These are phyloP conservation scores for Penicillium ucsense DNA, from an alignment of 495 filamentous ascomycete genomes.

Conservation along the genomic window DNA sequence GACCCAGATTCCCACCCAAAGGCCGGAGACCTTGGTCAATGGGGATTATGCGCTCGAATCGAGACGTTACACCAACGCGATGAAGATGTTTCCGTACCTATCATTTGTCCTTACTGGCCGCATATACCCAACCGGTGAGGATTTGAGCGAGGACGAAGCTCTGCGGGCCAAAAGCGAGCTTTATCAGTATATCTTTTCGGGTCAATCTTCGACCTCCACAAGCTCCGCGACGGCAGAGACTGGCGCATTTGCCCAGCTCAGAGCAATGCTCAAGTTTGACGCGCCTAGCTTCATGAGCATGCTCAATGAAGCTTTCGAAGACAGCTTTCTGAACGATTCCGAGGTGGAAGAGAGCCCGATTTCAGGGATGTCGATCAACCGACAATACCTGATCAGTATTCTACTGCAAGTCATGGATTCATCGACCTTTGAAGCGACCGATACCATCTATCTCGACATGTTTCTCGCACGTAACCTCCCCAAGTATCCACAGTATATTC, in stretches of 20 bases:
- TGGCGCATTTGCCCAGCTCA: slow-evolving; percentile 72
- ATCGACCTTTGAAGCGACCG: slow-evolving; percentile 58
- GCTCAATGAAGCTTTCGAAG: slow-evolving; percentile 95
- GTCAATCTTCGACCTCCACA: slow-evolving; percentile 44
- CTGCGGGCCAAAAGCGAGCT: slow-evolving; percentile 71
- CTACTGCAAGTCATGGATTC: slow-evolving; percentile 79
- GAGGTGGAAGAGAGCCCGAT: slow-evolving; percentile 23
- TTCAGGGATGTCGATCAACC: slow-evolving; percentile 61
- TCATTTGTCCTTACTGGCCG: slow-evolving; percentile 88
- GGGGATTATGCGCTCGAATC: slow-evolving; percentile 25
- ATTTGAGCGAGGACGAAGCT: slow-evolving; percentile 57
- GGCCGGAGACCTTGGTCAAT: slow-evolving; percentile 20
- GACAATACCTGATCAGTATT: slow-evolving; percentile 84
- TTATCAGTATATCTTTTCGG: slow-evolving; percentile 89
- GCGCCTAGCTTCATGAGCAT: slow-evolving; percentile 88
- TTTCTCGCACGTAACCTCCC: slow-evolving; percentile 93
- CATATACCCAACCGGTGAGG: slow-evolving; percentile 76
- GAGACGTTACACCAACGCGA: slow-evolving; percentile 49
- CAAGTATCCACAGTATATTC: slow-evolving; percentile 92
- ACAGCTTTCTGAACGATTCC: slow-evolving; percentile 76
- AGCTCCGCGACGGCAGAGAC: slow-evolving; percentile 50
- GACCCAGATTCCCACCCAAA: slow-evolving; percentile 44
- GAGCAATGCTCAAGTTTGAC: slow-evolving; percentile 77
- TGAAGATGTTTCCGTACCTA: slow-evolving; percentile 91
- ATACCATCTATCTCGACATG: slow-evolving; percentile 94